Conservation (phyloP, 1,139 yeast species). For the Candida pseudoviswanathii region DNA sequence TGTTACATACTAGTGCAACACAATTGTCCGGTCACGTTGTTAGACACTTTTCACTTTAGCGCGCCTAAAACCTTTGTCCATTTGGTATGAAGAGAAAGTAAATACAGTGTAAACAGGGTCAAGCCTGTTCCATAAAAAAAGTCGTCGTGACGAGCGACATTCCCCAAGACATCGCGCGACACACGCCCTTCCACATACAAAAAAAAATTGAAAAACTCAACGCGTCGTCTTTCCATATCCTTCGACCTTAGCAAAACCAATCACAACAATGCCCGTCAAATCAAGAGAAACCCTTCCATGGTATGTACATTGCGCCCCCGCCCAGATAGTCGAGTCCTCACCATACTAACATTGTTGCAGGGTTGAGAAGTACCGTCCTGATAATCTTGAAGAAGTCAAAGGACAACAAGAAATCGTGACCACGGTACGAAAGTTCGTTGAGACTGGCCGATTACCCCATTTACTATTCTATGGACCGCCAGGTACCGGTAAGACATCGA, state of each 20-base stretch:
- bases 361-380: slow-evolving; percentile 97
- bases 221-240: slow-evolving; percentile 1
- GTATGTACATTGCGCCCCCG: slow-evolving; percentile 27
- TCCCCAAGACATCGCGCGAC: not conserved
- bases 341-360: slow-evolving; percentile 34
- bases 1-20: no score
- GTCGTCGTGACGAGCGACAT: not conserved
- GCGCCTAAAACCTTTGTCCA: no score
- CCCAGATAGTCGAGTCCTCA: not conserved
- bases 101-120: no score
- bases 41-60: no score
- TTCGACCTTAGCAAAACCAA: not conserved
- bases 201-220: not conserved
- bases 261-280: slow-evolving; percentile 10
- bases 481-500: slow-evolving; percentile 96
- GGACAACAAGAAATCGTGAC: slow-evolving; percentile 89
- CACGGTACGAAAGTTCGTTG: slow-evolving; percentile 80
- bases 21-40: no score
- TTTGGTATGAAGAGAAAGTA: no score
- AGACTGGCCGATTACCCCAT: slow-evolving; percentile 85
- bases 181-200: not conserved
- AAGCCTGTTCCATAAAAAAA: no score
- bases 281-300: slow-evolving; percentile 40
- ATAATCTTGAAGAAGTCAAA: slow-evolving; percentile 76
- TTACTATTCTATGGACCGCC: slow-evolving; percentile 95